Evolutionary conservation across 129 eudicot genomes (phyloP).

Genomic region (Mikania micrantha): DNA sequence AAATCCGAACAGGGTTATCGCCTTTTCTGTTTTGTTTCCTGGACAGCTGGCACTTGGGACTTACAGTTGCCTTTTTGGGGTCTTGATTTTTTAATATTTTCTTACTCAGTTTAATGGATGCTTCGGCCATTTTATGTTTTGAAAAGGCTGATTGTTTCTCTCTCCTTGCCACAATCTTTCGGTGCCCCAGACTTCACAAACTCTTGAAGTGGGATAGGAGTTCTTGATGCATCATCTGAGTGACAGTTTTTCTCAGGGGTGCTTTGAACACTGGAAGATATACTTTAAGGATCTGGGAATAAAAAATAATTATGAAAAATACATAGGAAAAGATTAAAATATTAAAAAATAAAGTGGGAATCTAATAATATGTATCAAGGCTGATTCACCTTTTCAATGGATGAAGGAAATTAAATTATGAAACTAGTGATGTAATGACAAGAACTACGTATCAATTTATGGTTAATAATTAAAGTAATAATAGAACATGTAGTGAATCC

Average conservation of each 20-base stretch:
- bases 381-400: not conserved
- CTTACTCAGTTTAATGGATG: constrained; percentile 32
- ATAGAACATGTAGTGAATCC: not conserved
- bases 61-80: constrained; percentile 35
- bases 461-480: not conserved
- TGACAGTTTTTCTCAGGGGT: constrained; percentile 38
- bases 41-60: constrained; percentile 47
- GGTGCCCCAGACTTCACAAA: constrained; percentile 34
- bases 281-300: constrained; percentile 31
- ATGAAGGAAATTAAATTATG: not conserved
- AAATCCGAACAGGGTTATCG: constrained; percentile 64
- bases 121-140: constrained; percentile 55
- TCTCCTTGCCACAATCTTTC: constrained; percentile 33
- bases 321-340: not conserved
- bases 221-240: constrained; percentile 45
- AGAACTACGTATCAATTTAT: not conserved
- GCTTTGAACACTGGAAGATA: constrained; percentile 55
- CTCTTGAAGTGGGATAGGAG: constrained; percentile 33
- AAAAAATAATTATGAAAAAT: not conserved
- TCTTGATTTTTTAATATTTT: constrained; percentile 53
- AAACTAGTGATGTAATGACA: not conserved
- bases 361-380: not conserved
- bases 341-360: not conserved
- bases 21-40: constrained; percentile 64
- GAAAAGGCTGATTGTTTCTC: constrained; percentile 35